Conservation (phyloP, 2,329 filamentous ascomycete species). For the Clonostachys rhizophaga region DNA sequence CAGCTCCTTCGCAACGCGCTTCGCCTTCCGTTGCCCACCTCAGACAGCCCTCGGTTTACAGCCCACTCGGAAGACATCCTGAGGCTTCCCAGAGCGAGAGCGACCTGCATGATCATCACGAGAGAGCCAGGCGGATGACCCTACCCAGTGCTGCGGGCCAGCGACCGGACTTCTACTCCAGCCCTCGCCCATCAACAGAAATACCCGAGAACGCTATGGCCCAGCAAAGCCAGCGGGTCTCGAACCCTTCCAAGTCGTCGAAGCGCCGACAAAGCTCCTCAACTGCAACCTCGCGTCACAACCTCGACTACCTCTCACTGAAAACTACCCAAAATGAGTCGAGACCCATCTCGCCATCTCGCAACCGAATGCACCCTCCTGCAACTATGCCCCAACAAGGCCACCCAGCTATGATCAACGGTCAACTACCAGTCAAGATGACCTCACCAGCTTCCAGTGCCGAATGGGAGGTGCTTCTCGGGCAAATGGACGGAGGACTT, state of each 20-base stretch:
- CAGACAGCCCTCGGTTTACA: slow-evolving; percentile 20
- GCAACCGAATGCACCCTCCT: slow-evolving; percentile 30
- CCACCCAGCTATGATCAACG: slow-evolving; percentile 10
- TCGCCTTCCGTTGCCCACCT: slow-evolving; percentile 22
- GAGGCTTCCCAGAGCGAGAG: slow-evolving; percentile 45
- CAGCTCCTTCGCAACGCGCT: slow-evolving; percentile 23
- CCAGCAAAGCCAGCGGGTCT: no score
- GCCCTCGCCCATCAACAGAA: slow-evolving; percentile 44
- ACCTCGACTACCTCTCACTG: slow-evolving; percentile 57
- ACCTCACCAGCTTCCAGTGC: slow-evolving; percentile 47
- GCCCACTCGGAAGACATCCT: slow-evolving; percentile 28
- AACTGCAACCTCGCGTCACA: slow-evolving; percentile 21
- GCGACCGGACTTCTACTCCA: slow-evolving; percentile 30
- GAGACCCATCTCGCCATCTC: slow-evolving; percentile 43
- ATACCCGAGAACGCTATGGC: slow-evolving; percentile 14
- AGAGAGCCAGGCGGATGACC: slow-evolving; percentile 53
- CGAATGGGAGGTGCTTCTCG: slow-evolving; percentile 81
- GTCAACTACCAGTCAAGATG: slow-evolving; percentile 18
- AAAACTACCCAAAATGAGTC: slow-evolving; percentile 38
- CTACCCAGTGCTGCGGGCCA: slow-evolving; percentile 32
- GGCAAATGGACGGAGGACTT: slow-evolving; percentile 73
- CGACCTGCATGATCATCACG: slow-evolving; percentile 49
- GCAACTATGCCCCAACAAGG: slow-evolving; percentile 9
- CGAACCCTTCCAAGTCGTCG: background rate
- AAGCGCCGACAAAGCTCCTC: background rate